Conservation (phyloP, 306 rosid genomes). For the Oxytropis ochrocephala region DNA sequence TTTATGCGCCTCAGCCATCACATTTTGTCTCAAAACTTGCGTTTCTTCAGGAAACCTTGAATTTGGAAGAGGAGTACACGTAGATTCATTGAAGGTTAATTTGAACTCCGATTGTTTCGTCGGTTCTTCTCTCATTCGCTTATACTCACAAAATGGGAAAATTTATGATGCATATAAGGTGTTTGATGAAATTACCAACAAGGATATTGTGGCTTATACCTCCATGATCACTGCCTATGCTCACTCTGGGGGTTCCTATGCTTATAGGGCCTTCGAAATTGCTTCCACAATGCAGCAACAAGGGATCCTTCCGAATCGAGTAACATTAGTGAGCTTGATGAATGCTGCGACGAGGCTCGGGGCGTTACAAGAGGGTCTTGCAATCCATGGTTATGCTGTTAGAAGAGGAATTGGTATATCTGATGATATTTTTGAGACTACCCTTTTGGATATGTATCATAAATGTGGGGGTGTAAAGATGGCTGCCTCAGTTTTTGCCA, state of each 20-base stretch:
- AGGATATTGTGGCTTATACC: slow-evolving; percentile 42
- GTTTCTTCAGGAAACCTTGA: slow-evolving; percentile 13
- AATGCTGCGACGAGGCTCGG: slow-evolving; percentile 26
- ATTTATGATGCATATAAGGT: slow-evolving; percentile 28
- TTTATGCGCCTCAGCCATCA: slow-evolving; percentile 25
- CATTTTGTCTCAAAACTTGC: slow-evolving; percentile 36
- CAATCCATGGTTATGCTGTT: slow-evolving; percentile 42
- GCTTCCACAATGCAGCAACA: slow-evolving; percentile 34
- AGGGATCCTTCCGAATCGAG: slow-evolving; percentile 33
- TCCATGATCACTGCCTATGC: slow-evolving; percentile 45
- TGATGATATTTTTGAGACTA: slow-evolving; percentile 45
- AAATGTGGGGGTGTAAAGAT: slow-evolving; percentile 33
- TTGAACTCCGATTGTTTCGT: slow-evolving; percentile 33
- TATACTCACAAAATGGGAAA: slow-evolving; percentile 22
- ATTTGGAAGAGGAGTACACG: slow-evolving; percentile 39
- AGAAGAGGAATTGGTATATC: slow-evolving; percentile 38
- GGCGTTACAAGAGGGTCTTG: slow-evolving; percentile 27
- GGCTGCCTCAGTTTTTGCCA: slow-evolving; percentile 30
- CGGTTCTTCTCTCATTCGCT: slow-evolving; percentile 38
- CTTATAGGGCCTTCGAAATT: slow-evolving; percentile 25
- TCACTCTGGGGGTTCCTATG: slow-evolving; percentile 11
- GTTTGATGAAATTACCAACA: slow-evolving; percentile 44
- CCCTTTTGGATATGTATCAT: slow-evolving; percentile 46
- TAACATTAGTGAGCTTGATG: slow-evolving; percentile 43
- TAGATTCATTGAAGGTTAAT: slow-evolving; percentile 36